A percentile compares a stretch with the other conserved stretches of the same genome.
phyloP scores from a whole-genome alignment of 2,329 filamentous ascomycete genomes.

The Pseudopyricularia javanii region DNA sequence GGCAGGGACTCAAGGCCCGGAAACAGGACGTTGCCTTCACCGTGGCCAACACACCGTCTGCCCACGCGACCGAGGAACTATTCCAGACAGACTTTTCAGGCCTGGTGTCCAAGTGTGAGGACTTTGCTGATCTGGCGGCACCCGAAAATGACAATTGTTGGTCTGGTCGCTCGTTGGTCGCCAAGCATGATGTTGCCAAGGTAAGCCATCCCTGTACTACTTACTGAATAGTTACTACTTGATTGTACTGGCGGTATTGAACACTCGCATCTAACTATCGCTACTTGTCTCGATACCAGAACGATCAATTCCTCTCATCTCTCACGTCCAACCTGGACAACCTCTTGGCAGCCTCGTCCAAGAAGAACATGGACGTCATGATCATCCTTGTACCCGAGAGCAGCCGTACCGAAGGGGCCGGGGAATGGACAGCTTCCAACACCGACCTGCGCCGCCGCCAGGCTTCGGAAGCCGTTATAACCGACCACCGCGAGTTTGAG shows the following conservation, averaged over 20 bases:
- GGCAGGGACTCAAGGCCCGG: slow-evolving; percentile 24
- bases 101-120: slow-evolving; percentile 25
- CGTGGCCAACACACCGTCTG: slow-evolving; percentile 31
- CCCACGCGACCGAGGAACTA: slow-evolving; percentile 27
- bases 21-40: slow-evolving; percentile 33
- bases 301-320: slow-evolving; percentile 25
- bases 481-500: slow-evolving; percentile 7
- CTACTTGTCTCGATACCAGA: slow-evolving; percentile 5
- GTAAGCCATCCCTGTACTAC: slow-evolving; percentile 14
- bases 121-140: slow-evolving; percentile 25
- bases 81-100: slow-evolving; percentile 25
- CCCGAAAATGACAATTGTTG: slow-evolving; percentile 32
- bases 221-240: not conserved
- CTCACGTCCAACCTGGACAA: slow-evolving; percentile 30
- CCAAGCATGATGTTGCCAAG: slow-evolving; percentile 30
- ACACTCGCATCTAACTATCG: no score
- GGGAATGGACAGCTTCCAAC: slow-evolving; percentile 23
- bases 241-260: not conserved
- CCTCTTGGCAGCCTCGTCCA: slow-evolving; percentile 29
- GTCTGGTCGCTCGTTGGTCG: slow-evolving; percentile 26
- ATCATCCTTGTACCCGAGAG: slow-evolving; percentile 40
- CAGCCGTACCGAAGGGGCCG: slow-evolving; percentile 21
- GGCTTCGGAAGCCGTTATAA: slow-evolving; percentile 6
- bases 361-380: slow-evolving; percentile 36
- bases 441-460: not conserved